These are phyloP conservation scores for Schizothecium vesticola DNA, from an alignment of 495 filamentous ascomycete species.

Conservation along the genomic window DNA sequence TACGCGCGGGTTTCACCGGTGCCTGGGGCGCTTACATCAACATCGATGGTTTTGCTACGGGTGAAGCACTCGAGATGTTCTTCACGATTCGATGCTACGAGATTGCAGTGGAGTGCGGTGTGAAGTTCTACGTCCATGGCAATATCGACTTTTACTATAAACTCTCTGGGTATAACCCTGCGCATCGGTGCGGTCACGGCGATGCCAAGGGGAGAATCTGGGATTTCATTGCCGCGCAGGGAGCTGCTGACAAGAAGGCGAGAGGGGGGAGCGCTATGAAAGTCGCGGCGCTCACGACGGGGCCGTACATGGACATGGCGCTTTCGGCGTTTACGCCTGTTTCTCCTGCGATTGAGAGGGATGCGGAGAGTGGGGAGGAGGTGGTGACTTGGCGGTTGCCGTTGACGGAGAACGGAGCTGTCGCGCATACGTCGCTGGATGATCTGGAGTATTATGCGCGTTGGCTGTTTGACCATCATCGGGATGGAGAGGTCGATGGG, in stretches of 20 bases:
- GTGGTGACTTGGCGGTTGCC: slow-evolving; percentile 43
- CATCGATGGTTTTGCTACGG: slow-evolving; percentile 48
- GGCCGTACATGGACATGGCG: slow-evolving; percentile 52
- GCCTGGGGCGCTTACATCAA: slow-evolving; percentile 51
- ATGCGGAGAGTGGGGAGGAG: too few relatives aligned
- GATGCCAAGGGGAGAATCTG: slow-evolving; percentile 52
- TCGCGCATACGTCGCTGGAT: slow-evolving; percentile 45
- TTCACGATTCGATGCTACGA: slow-evolving; percentile 54
- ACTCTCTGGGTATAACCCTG: slow-evolving; percentile 40
- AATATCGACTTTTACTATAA: slow-evolving; percentile 45
- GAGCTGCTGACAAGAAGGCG: slow-evolving; percentile 30
- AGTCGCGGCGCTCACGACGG: slow-evolving; percentile 46
- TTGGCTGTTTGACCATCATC: slow-evolving; percentile 53
- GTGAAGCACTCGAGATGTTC: slow-evolving; percentile 50
- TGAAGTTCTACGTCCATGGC: slow-evolving; percentile 50
- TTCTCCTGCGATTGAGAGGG: slow-evolving; percentile 30
- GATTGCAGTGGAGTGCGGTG: slow-evolving; percentile 44
- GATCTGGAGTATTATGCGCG: slow-evolving; percentile 50
- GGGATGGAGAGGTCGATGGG: slow-evolving; percentile 39
- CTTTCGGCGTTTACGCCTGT: slow-evolving; percentile 34
- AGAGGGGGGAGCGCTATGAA: slow-evolving; percentile 36
- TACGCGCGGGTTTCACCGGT: slow-evolving; percentile 39
- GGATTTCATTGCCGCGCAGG: slow-evolving; percentile 38
- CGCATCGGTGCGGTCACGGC: slow-evolving; percentile 47
- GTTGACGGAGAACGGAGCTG: slow-evolving; percentile 34